phyloP scores from a whole-genome alignment of 345 rosid species.

The Fremontodendron californicum region DNA sequence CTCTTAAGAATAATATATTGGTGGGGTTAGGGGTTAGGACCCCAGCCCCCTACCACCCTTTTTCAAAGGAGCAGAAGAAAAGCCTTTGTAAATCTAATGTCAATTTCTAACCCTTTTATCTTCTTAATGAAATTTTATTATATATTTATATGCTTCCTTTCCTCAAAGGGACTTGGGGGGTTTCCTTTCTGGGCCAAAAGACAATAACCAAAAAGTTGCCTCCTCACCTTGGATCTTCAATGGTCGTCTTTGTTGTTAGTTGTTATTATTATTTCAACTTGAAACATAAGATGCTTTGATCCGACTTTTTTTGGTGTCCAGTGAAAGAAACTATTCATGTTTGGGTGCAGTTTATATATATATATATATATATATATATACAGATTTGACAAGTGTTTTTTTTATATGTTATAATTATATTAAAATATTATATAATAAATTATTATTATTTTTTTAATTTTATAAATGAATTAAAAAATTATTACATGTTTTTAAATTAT shows the following conservation, averaged over 20 bases:
- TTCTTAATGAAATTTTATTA: conserved; percentile 10
- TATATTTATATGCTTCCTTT: conserved; percentile 33
- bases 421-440: too few relatives aligned
- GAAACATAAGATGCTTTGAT: conserved; percentile 11
- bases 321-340: not conserved
- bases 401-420: too few relatives aligned
- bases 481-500: too few relatives aligned
- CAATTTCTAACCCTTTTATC: conserved; percentile 22
- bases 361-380: too few relatives aligned
- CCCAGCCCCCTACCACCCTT: not conserved
- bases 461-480: too few relatives aligned
- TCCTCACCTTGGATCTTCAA: not conserved
- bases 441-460: too few relatives aligned
- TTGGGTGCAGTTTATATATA: not conserved
- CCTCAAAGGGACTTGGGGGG: conserved; percentile 33
- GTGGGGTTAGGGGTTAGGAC: not conserved
- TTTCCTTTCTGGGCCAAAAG: conserved; percentile 43
- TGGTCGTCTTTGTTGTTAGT: conserved; percentile 2
- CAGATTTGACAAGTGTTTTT: too few relatives aligned
- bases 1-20: not conserved
- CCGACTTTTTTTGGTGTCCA: not conserved
- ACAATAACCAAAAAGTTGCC: conserved; percentile 26
- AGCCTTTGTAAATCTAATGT: conserved; percentile 23
- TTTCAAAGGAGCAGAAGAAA: not conserved
- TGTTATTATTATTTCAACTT: not conserved